Evolutionary conservation across 192 early-diverging fungal species (phyloP).

Genomic region (Coemansia sp.): DNA sequence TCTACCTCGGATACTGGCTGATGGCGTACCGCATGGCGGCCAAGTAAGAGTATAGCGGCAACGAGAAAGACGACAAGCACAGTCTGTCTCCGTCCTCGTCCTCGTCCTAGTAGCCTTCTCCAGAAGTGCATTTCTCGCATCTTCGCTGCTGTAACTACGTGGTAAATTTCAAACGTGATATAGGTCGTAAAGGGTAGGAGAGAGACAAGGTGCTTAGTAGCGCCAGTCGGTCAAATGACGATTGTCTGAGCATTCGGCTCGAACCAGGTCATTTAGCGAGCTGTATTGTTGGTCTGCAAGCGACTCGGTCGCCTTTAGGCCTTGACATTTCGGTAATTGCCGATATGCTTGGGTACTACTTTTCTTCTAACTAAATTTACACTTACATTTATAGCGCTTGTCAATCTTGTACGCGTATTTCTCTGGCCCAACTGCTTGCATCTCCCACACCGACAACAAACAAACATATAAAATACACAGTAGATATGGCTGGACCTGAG

Average conservation of each 20-base stretch:
- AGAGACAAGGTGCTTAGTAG: neutral
- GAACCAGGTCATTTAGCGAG: too few species aligned
- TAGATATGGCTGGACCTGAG: constrained; percentile 70
- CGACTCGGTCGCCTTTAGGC: too few species aligned
- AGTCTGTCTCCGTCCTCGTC: neutral
- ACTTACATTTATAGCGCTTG: neutral
- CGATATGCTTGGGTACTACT: too few species aligned
- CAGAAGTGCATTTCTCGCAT: neutral
- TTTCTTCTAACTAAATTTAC: too few species aligned
- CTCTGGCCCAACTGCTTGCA: neutral
- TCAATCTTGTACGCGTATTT: neutral
- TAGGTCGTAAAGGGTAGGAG: neutral
- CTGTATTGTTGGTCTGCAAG: too few species aligned
- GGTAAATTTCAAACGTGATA: neutral
- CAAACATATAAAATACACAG: neutral
- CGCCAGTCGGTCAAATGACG: too few species aligned
- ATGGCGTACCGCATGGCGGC: neutral
- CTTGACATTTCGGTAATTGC: too few species aligned
- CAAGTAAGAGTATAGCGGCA: neutral
- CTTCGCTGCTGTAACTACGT: neutral
- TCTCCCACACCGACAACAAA: neutral
- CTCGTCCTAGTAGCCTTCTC: constrained; percentile 3
- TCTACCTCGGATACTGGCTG: neutral
- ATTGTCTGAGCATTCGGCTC: too few species aligned
- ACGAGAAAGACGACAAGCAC: neutral